Base-by-base conservation (phyloP, 2,329 filamentous ascomycete genomes). In the Ophiostoma angusticollis region DNA sequence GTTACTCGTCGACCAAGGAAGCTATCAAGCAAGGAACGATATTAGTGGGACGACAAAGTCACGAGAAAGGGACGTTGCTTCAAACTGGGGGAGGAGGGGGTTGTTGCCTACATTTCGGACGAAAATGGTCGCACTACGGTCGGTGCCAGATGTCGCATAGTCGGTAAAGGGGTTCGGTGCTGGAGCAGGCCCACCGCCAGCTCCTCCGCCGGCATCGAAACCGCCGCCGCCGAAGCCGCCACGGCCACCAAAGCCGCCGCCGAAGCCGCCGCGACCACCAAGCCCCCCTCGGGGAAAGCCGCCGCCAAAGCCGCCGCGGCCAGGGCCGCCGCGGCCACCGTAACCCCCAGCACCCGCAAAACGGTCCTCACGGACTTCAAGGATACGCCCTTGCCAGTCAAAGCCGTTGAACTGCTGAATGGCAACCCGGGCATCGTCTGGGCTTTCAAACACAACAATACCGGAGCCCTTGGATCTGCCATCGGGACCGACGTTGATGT, bases 1-100 rank as follows among this genome's bases (percentile, higher is more conserved):
- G 56, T 98, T 96, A 67, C 87, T 95, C 13, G 91, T 98, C 21
- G 91, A 96, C 91, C 91, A 98, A 11, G 91, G 91, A 47, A 98
- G 75, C 87, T 94, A 52, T 30, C 33, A 13, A 27, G n/a, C 29
- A 14, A 3, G 3, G 13, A 35, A 22, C 2, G 9, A 13, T 22
- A 13, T 53, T 45, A 53, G 49, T 31, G n/a, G 11, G 9, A 23
- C 12, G 25, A 11, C 5, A 28, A 9, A 28, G 12, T 12, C 5
- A 28, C 6, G n/a, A 12, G 25, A 28, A 13, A 28, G 11, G n/a
- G 12, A 3, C 24, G 24, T 9, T 27, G 24, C 24, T 27, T 22
- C n/a, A 29, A 29, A 14, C 13, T 18, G 16, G 12, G 6, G 9
- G 18, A 19, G 0, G 6, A 14, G 5, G 28, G 14, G 17, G 13